Conservation (phyloP, 352 stramenopile species). For the Pythium graminicola region DNA sequence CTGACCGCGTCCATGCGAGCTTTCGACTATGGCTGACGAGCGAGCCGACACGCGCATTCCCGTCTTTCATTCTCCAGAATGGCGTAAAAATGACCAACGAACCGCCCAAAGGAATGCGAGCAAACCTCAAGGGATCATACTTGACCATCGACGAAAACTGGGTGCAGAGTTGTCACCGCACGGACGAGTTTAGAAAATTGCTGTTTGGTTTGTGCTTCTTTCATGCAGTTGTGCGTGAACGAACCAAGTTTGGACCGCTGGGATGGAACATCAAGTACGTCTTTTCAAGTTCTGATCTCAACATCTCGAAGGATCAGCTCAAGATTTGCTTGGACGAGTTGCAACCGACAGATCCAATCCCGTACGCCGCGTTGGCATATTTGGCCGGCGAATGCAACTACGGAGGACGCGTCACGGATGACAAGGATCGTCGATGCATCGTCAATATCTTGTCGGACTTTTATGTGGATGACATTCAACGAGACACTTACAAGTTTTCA, state of each 20-base stretch:
- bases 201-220: conserved; percentile 91
- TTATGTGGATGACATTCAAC: conserved; percentile 71
- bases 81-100: conserved; percentile 96
- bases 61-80: conserved; percentile 91
- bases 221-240: conserved; percentile 81
- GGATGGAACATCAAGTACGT: conserved; percentile 90
- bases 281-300: conserved; percentile 78
- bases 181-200: conserved; percentile 75
- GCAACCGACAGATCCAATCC: conserved; percentile 51
- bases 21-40: conserved; percentile 95
- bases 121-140: conserved; percentile 92
- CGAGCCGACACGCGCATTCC: conserved; percentile 90
- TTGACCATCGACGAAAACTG: conserved; percentile 72
- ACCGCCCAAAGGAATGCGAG: conserved; percentile 90
- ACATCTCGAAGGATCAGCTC: conserved; percentile 82
- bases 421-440: conserved; percentile 89
- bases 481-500: conserved; percentile 74
- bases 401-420: conserved; percentile 91
- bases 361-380: conserved; percentile 90
- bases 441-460: conserved; percentile 84
- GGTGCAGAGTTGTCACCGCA: conserved; percentile 55
- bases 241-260: conserved; percentile 78
- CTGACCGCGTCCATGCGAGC: conserved; percentile 85
- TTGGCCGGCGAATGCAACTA: conserved; percentile 94
- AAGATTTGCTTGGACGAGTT: conserved; percentile 80